A percentile compares a stretch with the other conserved stretches of the same genome.
These are phyloP conservation scores for Lactarius quietus DNA, from an alignment of 768 basidiomycete species.

Conservation along the genomic window DNA sequence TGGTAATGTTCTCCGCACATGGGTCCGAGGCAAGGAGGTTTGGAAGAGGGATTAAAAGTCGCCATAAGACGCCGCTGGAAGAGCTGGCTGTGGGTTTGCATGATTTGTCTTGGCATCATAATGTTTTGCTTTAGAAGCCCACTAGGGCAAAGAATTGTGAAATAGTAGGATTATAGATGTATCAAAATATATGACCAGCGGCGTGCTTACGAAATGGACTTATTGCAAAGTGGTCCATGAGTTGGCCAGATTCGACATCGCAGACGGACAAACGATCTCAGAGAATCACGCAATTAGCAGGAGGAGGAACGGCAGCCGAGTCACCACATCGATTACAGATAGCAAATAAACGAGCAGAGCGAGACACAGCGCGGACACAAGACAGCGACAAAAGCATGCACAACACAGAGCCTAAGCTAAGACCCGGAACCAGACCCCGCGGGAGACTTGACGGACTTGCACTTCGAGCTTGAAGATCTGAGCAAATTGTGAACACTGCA, in stretches of 20 bases:
- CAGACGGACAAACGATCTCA: neutral
- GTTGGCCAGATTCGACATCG: neutral
- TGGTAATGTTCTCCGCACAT: constrained; percentile 65
- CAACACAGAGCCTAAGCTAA: neutral
- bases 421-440: neutral
- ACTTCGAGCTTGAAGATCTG: constrained; percentile 10
- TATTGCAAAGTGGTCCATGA: neutral
- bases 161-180: neutral
- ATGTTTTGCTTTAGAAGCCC: neutral
- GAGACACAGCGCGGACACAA: neutral
- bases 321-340: constrained; percentile 1
- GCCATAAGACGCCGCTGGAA: neutral
- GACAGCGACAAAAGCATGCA: neutral
- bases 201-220: neutral
- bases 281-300: neutral
- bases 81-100: neutral
- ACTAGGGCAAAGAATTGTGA: neutral
- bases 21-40: constrained; percentile 72
- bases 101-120: neutral
- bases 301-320: neutral
- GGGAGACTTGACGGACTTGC: neutral
- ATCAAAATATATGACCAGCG: neutral
- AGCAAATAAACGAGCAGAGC: neutral
- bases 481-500: neutral
- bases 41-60: constrained; percentile 44